Evolutionary conservation across 2,329 filamentous ascomycete species (phyloP).

Genomic region (Plenodomus lindquistii): DNA sequence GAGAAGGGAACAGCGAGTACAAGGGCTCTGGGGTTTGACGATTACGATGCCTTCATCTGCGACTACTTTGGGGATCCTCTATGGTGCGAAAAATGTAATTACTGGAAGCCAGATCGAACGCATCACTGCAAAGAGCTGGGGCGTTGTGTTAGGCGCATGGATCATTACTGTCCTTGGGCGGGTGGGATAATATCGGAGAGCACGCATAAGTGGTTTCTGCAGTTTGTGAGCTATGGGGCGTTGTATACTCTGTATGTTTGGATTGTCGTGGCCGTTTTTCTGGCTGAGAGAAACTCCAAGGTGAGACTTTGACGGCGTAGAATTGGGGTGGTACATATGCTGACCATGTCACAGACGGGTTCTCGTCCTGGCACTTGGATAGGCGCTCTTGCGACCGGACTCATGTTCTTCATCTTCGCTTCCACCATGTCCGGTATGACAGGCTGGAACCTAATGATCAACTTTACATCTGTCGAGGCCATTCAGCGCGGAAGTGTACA

Average conservation of each 20-base stretch:
- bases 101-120: slow-evolving; percentile 85
- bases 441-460: slow-evolving; percentile 68
- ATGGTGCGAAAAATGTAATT: slow-evolving; percentile 82
- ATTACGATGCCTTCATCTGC: slow-evolving; percentile 81
- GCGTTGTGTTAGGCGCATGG: slow-evolving; percentile 86
- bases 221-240: slow-evolving; percentile 77
- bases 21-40: slow-evolving; percentile 74
- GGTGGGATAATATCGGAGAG: slow-evolving; percentile 88
- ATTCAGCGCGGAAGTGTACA: slow-evolving; percentile 65
- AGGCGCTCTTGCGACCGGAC: slow-evolving; percentile 66
- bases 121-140: slow-evolving; percentile 85
- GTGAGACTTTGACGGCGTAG: slow-evolving; percentile 35
- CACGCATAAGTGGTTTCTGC: slow-evolving; percentile 88
- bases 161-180: slow-evolving; percentile 96
- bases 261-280: slow-evolving; percentile 65
- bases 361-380: slow-evolving; percentile 55
- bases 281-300: slow-evolving; percentile 58
- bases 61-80: slow-evolving; percentile 77
- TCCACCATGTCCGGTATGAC: slow-evolving; percentile 76
- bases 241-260: slow-evolving; percentile 69
- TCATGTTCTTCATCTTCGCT: slow-evolving; percentile 80
- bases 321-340: neutral
- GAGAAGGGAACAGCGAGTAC: slow-evolving; percentile 34
- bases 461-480: slow-evolving; percentile 84
- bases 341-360: slow-evolving; percentile 14